phyloP scores from a whole-genome alignment of 1,284 basidiomycete species.

The Exobasidium cylindrosporum region DNA sequence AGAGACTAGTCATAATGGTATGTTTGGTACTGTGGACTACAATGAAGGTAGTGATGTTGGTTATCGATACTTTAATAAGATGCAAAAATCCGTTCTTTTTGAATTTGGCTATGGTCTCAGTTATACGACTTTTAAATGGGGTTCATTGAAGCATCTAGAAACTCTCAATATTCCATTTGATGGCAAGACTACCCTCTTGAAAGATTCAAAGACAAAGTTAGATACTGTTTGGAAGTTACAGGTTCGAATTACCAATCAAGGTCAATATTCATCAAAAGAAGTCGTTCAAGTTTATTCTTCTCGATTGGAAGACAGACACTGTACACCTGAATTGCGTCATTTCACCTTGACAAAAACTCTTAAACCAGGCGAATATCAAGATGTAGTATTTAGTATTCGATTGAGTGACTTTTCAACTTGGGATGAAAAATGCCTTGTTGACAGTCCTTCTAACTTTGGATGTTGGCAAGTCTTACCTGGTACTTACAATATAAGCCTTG shows the following conservation, averaged over 20 bases:
- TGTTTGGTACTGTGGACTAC: background rate
- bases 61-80: background rate
- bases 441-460: background rate
- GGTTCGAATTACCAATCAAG: background rate
- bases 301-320: background rate
- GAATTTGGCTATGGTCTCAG: constrained; percentile 3
- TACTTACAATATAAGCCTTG: background rate
- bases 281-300: background rate
- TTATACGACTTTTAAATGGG: background rate
- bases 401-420: background rate
- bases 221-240: background rate
- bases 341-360: background rate
- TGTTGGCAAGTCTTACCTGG: background rate
- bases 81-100: background rate
- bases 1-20: background rate
- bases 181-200: background rate
- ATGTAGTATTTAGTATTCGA: background rate
- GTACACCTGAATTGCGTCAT: background rate
- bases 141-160: background rate
- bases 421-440: background rate
- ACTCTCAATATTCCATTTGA: background rate
- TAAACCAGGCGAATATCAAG: background rate
- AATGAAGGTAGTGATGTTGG: background rate
- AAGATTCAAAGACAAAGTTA: background rate
- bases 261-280: background rate